Conservation (phyloP, 371 early-diverging fungal species). For the Mucor plumbeus region DNA sequence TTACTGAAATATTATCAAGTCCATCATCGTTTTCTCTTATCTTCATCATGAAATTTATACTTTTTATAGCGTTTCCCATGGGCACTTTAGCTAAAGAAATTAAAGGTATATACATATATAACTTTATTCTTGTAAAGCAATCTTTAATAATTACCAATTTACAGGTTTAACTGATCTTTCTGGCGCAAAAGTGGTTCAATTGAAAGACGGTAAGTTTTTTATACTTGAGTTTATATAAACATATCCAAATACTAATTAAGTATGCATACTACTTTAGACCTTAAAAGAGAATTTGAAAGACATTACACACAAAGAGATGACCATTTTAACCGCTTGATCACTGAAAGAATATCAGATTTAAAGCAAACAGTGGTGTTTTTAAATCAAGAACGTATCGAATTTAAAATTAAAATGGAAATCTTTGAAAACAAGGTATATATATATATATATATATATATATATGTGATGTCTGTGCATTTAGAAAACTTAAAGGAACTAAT, state of each 20-base stretch:
- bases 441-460: no score
- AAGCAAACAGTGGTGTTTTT: not conserved
- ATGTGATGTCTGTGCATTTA: no score
- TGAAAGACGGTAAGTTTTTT: not conserved
- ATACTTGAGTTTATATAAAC: not conserved
- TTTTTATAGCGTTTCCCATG: not conserved
- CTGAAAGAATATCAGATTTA: not conserved
- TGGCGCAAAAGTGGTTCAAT: not conserved
- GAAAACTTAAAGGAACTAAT: no score
- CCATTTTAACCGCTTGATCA: not conserved
- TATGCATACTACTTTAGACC: not conserved
- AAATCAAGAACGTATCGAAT: not conserved
- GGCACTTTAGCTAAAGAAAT: not conserved
- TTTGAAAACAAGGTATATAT: not conserved
- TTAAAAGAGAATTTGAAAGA: not conserved
- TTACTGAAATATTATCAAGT: not conserved
- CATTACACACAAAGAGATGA: slow-evolving; percentile 3
- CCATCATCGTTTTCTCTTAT: not conserved
- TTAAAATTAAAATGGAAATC: not conserved
- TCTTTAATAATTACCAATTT: not conserved
- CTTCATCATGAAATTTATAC: not conserved
- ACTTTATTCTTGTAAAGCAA: not conserved
- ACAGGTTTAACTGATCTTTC: not conserved
- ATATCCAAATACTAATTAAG: not conserved
- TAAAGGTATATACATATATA: not conserved